These are phyloP conservation scores for Coemansia sp. DNA, from an alignment of 192 early-diverging fungal species.

Conservation along the genomic window DNA sequence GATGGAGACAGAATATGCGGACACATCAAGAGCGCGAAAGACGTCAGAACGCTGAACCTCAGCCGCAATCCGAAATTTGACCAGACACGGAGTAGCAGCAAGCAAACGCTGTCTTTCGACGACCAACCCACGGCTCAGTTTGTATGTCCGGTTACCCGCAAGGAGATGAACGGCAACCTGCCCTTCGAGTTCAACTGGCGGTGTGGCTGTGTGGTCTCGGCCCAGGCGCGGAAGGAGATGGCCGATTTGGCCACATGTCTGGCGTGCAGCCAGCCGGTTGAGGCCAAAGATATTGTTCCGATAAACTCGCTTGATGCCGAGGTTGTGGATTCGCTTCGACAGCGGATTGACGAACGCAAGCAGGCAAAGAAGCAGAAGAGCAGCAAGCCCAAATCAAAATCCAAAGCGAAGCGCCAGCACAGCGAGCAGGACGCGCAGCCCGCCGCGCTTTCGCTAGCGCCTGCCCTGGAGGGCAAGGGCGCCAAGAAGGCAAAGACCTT, in stretches of 20 bases:
- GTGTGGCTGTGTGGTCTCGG: slow-evolving; percentile 48
- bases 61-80: slow-evolving; percentile 10
- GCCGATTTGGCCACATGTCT: not conserved
- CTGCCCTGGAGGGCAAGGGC: not conserved
- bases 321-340: slow-evolving; percentile 10
- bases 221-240: slow-evolving; percentile 39
- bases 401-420: slow-evolving; percentile 4
- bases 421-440: not conserved
- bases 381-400: not conserved
- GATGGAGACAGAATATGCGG: slow-evolving; percentile 55
- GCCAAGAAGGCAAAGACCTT: not conserved
- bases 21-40: slow-evolving; percentile 7
- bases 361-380: slow-evolving; percentile 11
- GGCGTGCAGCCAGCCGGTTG: slow-evolving; percentile 22
- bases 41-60: slow-evolving; percentile 22
- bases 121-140: slow-evolving; percentile 23
- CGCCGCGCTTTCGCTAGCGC: not conserved
- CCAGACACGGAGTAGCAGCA: not conserved
- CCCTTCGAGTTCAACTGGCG: slow-evolving; percentile 42
- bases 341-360: slow-evolving; percentile 12
- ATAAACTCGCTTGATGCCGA: slow-evolving; percentile 23
- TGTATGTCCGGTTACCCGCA: slow-evolving; percentile 49
- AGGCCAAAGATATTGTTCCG: slow-evolving; percentile 18
- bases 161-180: slow-evolving; percentile 46
- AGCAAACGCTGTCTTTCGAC: slow-evolving; percentile 2